phyloP scores from a whole-genome alignment of 257 asterid species.

The Plantago ovata region DNA sequence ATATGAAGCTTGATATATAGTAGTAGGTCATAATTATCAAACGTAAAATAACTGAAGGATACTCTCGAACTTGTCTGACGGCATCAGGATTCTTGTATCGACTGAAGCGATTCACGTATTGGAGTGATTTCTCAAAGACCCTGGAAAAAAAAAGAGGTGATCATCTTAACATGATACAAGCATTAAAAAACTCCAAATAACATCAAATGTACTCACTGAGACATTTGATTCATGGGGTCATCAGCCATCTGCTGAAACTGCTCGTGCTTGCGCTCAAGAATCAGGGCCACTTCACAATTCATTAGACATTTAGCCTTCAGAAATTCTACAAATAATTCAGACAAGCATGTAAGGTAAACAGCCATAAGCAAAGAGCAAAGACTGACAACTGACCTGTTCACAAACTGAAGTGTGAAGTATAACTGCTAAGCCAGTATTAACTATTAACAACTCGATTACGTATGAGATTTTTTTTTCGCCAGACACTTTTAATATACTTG shows the following conservation, averaged over 20 bases:
- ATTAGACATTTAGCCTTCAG: constrained; percentile 89
- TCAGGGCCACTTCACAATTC: constrained; percentile 90
- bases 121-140: constrained; percentile 94
- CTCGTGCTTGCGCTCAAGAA: constrained; percentile 91
- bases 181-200: no score
- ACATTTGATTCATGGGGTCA: constrained; percentile 83
- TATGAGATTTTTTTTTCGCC: no score
- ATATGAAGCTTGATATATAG: not conserved
- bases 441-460: no score
- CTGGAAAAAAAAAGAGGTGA: constrained; percentile 33
- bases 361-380: no score
- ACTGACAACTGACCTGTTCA: no score
- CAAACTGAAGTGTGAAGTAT: no score
- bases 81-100: constrained; percentile 96
- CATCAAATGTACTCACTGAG: constrained; percentile 56
- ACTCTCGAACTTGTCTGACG: constrained; percentile 98
- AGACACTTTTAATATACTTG: no score
- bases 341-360: constrained; percentile 3
- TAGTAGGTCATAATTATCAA: not conserved
- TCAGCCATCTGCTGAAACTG: constrained; percentile 98
- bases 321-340: constrained; percentile 43
- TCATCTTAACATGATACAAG: no score
- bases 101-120: constrained; percentile 97
- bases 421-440: no score
- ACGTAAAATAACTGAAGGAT: constrained; percentile 41